These are phyloP conservation scores for Fusarium oligoseptatum DNA, from an alignment of 2,329 filamentous ascomycete genomes.

Conservation along the genomic window DNA sequence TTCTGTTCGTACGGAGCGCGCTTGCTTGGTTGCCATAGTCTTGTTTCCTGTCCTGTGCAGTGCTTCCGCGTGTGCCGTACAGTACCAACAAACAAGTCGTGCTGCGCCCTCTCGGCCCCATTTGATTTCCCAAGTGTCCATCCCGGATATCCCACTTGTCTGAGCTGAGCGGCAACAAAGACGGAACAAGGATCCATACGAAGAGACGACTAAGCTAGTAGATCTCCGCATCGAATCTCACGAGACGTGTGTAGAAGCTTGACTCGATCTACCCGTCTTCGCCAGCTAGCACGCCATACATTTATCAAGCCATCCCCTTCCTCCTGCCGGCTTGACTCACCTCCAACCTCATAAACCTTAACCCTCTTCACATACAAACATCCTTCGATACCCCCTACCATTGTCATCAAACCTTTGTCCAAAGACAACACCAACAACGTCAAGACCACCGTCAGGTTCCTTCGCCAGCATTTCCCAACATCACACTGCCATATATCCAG, in stretches of 20 bases:
- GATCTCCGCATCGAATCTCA: conserved; percentile 32
- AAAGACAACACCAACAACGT: background rate
- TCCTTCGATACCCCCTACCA: background rate
- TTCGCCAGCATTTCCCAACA: background rate
- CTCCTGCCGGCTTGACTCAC: conserved; percentile 1
- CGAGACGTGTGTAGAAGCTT: conserved; percentile 33
- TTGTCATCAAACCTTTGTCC: background rate
- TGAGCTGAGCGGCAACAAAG: conserved; percentile 12
- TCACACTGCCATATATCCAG: background rate
- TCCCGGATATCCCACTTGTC: conserved; percentile 15
- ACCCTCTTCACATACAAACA: conserved; percentile 5
- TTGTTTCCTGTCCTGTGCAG: conserved; percentile 10
- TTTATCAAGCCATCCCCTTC: conserved; percentile 23
- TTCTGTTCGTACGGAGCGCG: conserved; percentile 14
- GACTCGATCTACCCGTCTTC: conserved; percentile 2
- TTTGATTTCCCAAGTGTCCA: conserved; percentile 18
- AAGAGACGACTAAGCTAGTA: conserved; percentile 23
- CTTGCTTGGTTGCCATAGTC: conserved; percentile 12
- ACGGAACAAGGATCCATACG: conserved; percentile 23
- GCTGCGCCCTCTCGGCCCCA: conserved; percentile 12
- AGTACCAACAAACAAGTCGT: conserved; percentile 10
- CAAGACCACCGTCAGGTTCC: background rate
- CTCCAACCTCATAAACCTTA: background rate
- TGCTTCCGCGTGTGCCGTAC: conserved; percentile 20
- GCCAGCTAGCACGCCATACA: background rate